phyloP scores from a whole-genome alignment of 2,329 filamentous ascomycete genomes.

The Fusarium continuum region DNA sequence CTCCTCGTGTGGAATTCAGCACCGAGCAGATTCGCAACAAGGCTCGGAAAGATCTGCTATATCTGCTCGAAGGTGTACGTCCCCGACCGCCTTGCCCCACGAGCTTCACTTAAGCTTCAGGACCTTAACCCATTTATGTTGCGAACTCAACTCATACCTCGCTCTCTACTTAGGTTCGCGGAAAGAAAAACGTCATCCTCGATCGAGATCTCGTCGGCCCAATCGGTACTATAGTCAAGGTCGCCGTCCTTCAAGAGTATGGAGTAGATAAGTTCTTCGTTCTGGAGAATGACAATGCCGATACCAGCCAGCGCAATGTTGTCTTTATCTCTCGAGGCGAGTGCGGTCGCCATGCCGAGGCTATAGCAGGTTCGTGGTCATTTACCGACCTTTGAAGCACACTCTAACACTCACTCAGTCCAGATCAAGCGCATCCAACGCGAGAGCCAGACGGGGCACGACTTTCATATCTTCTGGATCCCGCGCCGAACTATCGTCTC shows the following conservation, averaged over 20 bases:
- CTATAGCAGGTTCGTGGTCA: slow-evolving; percentile 80
- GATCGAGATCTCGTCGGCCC: slow-evolving; percentile 90
- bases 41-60: slow-evolving; percentile 87
- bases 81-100: slow-evolving; percentile 22
- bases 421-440: slow-evolving; percentile 91
- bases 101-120: slow-evolving; percentile 19
- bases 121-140: background rate
- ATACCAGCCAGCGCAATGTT: slow-evolving; percentile 93
- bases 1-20: slow-evolving; percentile 75
- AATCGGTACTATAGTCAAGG: slow-evolving; percentile 91
- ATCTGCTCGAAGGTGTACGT: slow-evolving; percentile 94
- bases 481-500: slow-evolving; percentile 91
- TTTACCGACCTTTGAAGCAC: background rate
- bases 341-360: slow-evolving; percentile 82
- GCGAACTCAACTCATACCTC: slow-evolving; percentile 22
- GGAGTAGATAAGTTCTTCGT: slow-evolving; percentile 98
- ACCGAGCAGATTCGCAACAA: slow-evolving; percentile 80
- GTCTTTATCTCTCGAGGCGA: slow-evolving; percentile 93
- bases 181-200: slow-evolving; percentile 98
- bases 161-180: slow-evolving; percentile 75
- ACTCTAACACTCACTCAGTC: slow-evolving; percentile 63
- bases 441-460: slow-evolving; percentile 89
- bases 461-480: slow-evolving; percentile 97
- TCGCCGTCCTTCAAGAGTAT: slow-evolving; percentile 94
- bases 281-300: slow-evolving; percentile 93